phyloP scores from a whole-genome alignment of 73 alveolate genomes.

The Tetrahymena malaccensis region DNA sequence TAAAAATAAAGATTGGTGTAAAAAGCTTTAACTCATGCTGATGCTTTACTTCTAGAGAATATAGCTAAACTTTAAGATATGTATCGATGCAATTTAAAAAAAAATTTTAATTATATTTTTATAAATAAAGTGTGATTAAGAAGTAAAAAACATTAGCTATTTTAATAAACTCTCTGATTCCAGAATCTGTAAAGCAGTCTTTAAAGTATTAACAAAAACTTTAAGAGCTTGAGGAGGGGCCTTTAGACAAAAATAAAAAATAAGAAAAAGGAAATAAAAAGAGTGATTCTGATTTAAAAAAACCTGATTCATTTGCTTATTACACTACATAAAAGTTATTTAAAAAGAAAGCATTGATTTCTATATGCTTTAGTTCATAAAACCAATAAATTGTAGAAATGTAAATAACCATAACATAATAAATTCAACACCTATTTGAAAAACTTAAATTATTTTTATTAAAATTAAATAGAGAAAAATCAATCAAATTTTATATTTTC shows the following conservation, averaged over 20 bases:
- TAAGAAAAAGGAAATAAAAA: not conserved
- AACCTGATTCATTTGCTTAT: not conserved
- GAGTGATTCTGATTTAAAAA: not conserved
- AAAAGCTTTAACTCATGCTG: not conserved
- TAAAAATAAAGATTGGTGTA: not conserved
- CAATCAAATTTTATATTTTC: not conserved
- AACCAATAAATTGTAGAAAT: not conserved
- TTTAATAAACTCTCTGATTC: not conserved
- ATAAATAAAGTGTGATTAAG: not conserved
- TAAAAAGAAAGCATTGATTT: not conserved
- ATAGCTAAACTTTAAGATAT: not conserved
- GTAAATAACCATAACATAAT: not conserved
- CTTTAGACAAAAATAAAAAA: not conserved
- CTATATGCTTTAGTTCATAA: not conserved
- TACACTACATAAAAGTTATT: not conserved
- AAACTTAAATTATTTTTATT: not conserved
- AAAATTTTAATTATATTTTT: not conserved
- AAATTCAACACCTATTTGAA: not conserved
- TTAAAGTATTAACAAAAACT: not conserved
- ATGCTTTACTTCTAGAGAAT: not conserved
- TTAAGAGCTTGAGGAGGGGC: not conserved
- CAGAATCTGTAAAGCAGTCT: not conserved
- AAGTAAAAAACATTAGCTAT: not conserved
- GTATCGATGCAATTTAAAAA: not conserved
- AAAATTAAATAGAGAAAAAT: not conserved